Percentiles rank a stretch among this genome's conserved stretches.
Conservation (phyloP, 176 grass and related monocot genomes). For the Saccharum officinarum region DNA sequence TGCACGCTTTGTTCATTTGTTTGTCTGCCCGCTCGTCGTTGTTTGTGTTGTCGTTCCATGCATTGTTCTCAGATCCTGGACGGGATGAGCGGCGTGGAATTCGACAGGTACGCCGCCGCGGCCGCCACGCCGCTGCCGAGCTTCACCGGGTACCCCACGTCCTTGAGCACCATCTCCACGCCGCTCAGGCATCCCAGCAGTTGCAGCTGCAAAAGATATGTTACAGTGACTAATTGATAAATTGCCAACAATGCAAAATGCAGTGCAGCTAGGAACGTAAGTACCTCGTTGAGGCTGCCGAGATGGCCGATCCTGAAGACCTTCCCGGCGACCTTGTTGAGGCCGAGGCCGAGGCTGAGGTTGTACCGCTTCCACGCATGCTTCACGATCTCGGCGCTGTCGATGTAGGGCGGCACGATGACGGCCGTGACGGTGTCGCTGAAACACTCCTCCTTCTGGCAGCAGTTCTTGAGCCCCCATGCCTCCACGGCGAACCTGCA, state of each 20-base stretch:
- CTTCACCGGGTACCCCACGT: slow-evolving; percentile 89
- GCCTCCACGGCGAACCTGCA: slow-evolving; percentile 81
- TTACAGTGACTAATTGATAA: too few relatives aligned
- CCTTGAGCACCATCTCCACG: slow-evolving; percentile 95
- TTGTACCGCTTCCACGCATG: too few relatives aligned
- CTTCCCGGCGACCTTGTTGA: slow-evolving; percentile 93
- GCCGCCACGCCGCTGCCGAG: slow-evolving; percentile 91
- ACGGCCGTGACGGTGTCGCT: slow-evolving; percentile 97
- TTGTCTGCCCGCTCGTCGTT: too few relatives aligned
- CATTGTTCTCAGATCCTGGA: too few relatives aligned
- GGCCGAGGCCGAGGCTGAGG: slow-evolving; percentile 78
- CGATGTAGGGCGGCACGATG: slow-evolving; percentile 74
- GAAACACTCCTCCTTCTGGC: slow-evolving; percentile 79
- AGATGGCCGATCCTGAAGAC: slow-evolving; percentile 96
- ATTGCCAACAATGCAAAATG: neutral
- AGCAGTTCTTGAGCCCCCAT: slow-evolving; percentile 99
- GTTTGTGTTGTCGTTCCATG: too few relatives aligned
- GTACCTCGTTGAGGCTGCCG: slow-evolving; percentile 95
- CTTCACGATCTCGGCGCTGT: too few relatives aligned
- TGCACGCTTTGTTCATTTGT: too few relatives aligned
- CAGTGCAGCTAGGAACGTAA: neutral
- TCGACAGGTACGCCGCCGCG: slow-evolving; percentile 80
- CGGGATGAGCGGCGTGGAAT: slow-evolving; percentile 71
- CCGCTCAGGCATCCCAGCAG: slow-evolving; percentile 78
- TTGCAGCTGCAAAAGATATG: slow-evolving; percentile 63